phyloP scores from a whole-genome alignment of 2,329 filamentous ascomycete genomes.

The Penicillium sp. region DNA sequence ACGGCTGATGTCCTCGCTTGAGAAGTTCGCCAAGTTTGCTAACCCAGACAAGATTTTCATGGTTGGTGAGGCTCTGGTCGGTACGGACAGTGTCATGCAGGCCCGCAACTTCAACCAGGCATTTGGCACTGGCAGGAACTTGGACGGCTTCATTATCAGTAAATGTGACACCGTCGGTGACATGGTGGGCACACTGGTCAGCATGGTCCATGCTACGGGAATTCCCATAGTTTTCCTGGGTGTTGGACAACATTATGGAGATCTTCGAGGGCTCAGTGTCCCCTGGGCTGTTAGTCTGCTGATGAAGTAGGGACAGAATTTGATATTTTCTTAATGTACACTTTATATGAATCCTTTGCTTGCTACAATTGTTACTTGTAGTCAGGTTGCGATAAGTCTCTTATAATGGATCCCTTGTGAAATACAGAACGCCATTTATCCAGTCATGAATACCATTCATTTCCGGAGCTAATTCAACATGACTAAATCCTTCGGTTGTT shows the following conservation, averaged over 20 bases:
- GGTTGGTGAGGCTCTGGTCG: conserved; percentile 90
- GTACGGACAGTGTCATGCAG: conserved; percentile 92
- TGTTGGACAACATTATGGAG: conserved; percentile 65
- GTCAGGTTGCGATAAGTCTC: not conserved
- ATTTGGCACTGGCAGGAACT: conserved; percentile 73
- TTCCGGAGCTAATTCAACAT: not conserved
- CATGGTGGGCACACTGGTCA: conserved; percentile 94
- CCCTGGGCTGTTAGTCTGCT: conserved; percentile 60
- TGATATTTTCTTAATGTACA: not conserved
- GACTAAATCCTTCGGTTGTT: not conserved
- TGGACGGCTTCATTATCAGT: conserved; percentile 97
- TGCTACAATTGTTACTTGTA: not conserved
- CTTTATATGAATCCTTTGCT: not conserved
- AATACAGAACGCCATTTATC: not conserved
- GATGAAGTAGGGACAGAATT: conserved; percentile 46
- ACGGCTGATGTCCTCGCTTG: conserved; percentile 90
- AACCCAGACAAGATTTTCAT: conserved; percentile 98
- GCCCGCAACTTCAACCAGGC: conserved; percentile 93
- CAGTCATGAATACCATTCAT: not conserved
- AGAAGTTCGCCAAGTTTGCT: conserved; percentile 96
- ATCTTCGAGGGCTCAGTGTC: conserved; percentile 63
- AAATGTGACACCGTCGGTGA: conserved; percentile 99
- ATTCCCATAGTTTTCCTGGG: conserved; percentile 94
- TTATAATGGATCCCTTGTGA: not conserved
- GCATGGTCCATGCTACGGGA: conserved; percentile 94